Percentiles rank a stretch among this genome's conserved stretches.
These are phyloP conservation scores for Talaromyces thailandensis DNA, from an alignment of 495 filamentous ascomycete species.

Conservation along the genomic window DNA sequence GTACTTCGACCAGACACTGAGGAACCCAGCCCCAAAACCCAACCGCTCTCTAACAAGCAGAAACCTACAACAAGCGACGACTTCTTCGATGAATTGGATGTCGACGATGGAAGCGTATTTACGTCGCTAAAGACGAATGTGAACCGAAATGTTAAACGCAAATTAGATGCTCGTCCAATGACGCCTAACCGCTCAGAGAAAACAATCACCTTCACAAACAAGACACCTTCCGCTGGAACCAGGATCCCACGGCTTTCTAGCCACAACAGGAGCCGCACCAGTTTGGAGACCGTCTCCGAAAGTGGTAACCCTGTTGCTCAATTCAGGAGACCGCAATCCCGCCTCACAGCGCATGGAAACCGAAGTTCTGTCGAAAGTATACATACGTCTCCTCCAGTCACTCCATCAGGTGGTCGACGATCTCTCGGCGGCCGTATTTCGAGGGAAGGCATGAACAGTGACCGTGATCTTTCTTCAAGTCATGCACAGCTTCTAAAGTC, in stretches of 20 bases:
- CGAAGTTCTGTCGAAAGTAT: constrained; percentile 60
- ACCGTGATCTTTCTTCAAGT: constrained; percentile 49
- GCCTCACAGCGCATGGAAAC: constrained; percentile 51
- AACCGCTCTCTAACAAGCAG: background rate
- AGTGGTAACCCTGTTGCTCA: constrained; percentile 63
- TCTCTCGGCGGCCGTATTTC: constrained; percentile 49
- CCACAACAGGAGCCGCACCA: constrained; percentile 60
- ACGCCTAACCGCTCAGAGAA: constrained; percentile 63
- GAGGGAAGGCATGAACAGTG: constrained; percentile 37
- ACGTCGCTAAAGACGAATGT: constrained; percentile 68
- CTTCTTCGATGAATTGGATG: constrained; percentile 78
- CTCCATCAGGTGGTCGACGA: constrained; percentile 44
- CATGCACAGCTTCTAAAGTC: constrained; percentile 66
- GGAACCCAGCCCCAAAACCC: constrained; percentile 7
- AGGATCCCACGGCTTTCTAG: constrained; percentile 55
- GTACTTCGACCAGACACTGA: constrained; percentile 29
- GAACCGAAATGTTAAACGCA: constrained; percentile 92
- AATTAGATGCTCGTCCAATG: constrained; percentile 50
- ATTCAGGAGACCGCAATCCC: constrained; percentile 52
- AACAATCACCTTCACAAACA: constrained; percentile 83
- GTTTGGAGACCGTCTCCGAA: constrained; percentile 86
- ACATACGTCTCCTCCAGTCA: constrained; percentile 44
- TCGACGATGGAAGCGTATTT: constrained; percentile 76
- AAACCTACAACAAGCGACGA: constrained; percentile 12
- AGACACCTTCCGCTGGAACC: constrained; percentile 38